phyloP scores from a whole-genome alignment of 1,284 basidiomycete species.

The Grifola frondosa region DNA sequence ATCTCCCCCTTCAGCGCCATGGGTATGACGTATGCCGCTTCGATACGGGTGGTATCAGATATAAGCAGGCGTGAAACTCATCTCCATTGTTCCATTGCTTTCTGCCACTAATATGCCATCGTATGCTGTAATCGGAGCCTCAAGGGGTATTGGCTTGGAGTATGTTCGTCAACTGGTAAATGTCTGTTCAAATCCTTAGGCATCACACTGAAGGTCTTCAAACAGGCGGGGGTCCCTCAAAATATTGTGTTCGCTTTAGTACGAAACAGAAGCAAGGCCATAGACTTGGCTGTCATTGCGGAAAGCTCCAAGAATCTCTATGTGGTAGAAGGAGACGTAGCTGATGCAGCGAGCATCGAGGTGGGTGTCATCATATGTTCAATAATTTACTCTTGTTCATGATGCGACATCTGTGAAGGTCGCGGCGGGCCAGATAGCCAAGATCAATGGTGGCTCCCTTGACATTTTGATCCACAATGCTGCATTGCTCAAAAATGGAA shows the following conservation, averaged over 20 bases:
- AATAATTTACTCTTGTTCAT: neutral
- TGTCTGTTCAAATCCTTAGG: neutral
- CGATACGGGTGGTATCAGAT: too few species aligned
- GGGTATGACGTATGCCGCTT: too few species aligned
- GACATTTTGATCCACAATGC: conserved; percentile 35
- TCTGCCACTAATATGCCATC: too few species aligned
- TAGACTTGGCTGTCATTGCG: conserved; percentile 13
- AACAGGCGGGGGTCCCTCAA: too few species aligned
- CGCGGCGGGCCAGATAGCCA: conserved; percentile 16
- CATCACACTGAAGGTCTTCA: conserved; percentile 1
- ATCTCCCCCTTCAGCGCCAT: too few species aligned
- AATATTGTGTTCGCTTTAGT: conserved; percentile 29
- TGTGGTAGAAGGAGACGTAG: conserved; percentile 26
- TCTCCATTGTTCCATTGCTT: too few species aligned
- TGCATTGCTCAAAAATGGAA: conserved; percentile 12
- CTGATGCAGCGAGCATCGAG: conserved; percentile 20
- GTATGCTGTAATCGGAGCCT: conserved; percentile 4
- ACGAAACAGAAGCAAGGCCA: conserved; percentile 19
- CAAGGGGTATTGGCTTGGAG: conserved; percentile 3
- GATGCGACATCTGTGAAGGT: neutral
- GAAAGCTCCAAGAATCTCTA: conserved; percentile 25
- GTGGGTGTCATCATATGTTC: conserved; percentile 5
- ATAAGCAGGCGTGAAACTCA: too few species aligned
- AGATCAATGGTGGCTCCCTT: conserved; percentile 26
- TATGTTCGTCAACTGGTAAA: conserved; percentile 5